Base-by-base conservation (phyloP, 441 rosid genomes). In the Corymbia calophylla region DNA sequence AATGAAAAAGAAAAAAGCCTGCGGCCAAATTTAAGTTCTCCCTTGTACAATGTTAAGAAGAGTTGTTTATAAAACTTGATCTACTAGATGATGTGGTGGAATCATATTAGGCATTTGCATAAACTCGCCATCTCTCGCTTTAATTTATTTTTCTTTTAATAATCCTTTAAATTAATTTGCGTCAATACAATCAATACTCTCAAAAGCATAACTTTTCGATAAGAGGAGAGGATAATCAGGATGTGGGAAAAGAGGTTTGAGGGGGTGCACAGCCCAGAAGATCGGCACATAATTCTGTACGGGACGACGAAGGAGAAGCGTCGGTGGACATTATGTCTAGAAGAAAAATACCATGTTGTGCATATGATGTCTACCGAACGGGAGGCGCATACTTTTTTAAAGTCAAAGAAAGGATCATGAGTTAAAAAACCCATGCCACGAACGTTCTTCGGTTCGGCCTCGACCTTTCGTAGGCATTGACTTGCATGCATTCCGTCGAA, bases 1-100 rank as follows among this genome's bases (percentile, higher is more conserved):
- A 5, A 18, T 18, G 1, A 44, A 73, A 2, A 5, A 18, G 8
- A 2, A 44, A 39, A 3, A 11, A 6, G 5, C 18, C 44, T 1
- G 23, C 1, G 51, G 44, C 9, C 8, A 12, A 23, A 77, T 77
- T 7, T 12, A 39, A 23, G 51, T 77, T 44, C 51, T 73, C n/a
- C n/a, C 84, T 13, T 77, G 16, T 62, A 29, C 31, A 29, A 29
- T 29, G 68, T 29, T 13, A 6, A 29, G 32, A 39, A 35, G 10
- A 44, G 15, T 23, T 77, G 15, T 12, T 3, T 44, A 77, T 23
- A 44, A 77, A 11, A 3, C 10, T 44, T 77, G 23, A 44, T 39
- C 84, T 77, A 44, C 51, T 23, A 23, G 12, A 12, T 4, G 3
- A 77, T 12, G 51, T 11, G 6, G 18, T 44, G n/a, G 84, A 44